These are phyloP conservation scores for Colletotrichum incanum DNA, from an alignment of 2,329 filamentous ascomycete species.

Conservation along the genomic window DNA sequence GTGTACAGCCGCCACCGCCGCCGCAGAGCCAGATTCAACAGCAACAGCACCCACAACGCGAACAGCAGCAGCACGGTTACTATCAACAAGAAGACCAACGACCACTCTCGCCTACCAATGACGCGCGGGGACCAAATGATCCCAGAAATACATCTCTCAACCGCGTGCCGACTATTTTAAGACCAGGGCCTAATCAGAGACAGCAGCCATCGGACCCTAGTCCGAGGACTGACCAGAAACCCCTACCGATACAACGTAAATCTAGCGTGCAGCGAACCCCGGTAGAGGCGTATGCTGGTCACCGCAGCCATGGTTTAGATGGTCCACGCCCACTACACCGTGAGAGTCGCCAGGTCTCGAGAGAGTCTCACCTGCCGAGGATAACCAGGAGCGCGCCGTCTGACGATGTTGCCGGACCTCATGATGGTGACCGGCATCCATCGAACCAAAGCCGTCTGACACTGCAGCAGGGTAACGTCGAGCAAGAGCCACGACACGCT, in stretches of 20 bases:
- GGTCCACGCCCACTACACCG: constrained; percentile 3
- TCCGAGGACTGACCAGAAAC: neutral
- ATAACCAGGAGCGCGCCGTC: neutral
- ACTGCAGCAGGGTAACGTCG: neutral
- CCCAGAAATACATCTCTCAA: neutral
- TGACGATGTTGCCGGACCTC: neutral
- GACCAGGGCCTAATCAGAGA: neutral
- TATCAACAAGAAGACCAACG: neutral
- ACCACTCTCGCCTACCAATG: neutral
- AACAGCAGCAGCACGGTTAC: neutral
- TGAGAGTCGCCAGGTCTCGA: constrained; percentile 5
- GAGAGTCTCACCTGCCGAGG: neutral
- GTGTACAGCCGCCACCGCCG: neutral
- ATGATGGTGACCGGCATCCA: neutral
- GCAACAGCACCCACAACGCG: neutral
- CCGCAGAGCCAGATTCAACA: neutral
- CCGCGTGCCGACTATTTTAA: neutral
- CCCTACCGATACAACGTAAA: neutral
- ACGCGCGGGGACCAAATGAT: neutral
- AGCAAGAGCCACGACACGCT: neutral
- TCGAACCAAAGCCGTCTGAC: neutral
- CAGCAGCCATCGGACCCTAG: neutral
- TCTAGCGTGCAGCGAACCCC: constrained; percentile 6
- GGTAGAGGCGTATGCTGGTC: neutral
- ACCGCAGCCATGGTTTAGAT: neutral